Evolutionary conservation across 441 rosid species (phyloP).

Genomic region (Erysimum cheiri): DNA sequence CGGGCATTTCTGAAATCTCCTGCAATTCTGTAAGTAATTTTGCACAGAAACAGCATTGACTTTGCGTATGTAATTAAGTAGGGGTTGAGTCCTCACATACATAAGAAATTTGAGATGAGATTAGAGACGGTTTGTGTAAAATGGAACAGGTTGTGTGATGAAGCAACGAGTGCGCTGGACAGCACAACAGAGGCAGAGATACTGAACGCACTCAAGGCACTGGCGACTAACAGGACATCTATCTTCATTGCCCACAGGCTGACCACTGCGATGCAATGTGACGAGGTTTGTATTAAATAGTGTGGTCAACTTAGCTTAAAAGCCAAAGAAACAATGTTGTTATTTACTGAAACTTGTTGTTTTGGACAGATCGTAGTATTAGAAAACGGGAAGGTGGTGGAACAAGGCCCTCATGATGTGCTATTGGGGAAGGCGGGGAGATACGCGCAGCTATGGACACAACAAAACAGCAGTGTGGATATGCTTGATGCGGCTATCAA

Average conservation of each 20-base stretch:
- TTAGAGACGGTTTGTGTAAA: slow-evolving; percentile 14
- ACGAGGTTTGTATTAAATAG: slow-evolving; percentile 62
- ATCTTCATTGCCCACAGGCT: slow-evolving; percentile 97
- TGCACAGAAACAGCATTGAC: neutral
- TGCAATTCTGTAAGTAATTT: slow-evolving; percentile 76
- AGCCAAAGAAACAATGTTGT: too few species aligned
- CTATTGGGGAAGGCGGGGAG: slow-evolving; percentile 81
- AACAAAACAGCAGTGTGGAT: slow-evolving; percentile 80
- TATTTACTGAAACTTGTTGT: slow-evolving; percentile 22
- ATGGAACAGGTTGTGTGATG: slow-evolving; percentile 87
- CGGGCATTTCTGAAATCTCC: slow-evolving; percentile 94
- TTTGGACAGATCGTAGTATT: slow-evolving; percentile 82
- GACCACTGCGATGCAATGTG: slow-evolving; percentile 99
- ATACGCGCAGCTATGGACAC: slow-evolving; percentile 95
- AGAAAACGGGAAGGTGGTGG: slow-evolving; percentile 93
- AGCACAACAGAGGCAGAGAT: slow-evolving; percentile 99
- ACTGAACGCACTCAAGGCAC: slow-evolving; percentile 80
- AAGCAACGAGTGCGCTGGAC: slow-evolving; percentile 98
- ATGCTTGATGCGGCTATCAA: slow-evolving; percentile 63
- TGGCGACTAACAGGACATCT: slow-evolving; percentile 86
- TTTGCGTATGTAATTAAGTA: neutral
- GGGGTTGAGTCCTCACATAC: neutral
- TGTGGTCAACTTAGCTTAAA: neutral
- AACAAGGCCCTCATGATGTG: slow-evolving; percentile 91
- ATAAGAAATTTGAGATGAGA: slow-evolving; percentile 26